Base-by-base conservation (phyloP, 192 early-diverging fungal genomes). In the Coemansia sp. region DNA sequence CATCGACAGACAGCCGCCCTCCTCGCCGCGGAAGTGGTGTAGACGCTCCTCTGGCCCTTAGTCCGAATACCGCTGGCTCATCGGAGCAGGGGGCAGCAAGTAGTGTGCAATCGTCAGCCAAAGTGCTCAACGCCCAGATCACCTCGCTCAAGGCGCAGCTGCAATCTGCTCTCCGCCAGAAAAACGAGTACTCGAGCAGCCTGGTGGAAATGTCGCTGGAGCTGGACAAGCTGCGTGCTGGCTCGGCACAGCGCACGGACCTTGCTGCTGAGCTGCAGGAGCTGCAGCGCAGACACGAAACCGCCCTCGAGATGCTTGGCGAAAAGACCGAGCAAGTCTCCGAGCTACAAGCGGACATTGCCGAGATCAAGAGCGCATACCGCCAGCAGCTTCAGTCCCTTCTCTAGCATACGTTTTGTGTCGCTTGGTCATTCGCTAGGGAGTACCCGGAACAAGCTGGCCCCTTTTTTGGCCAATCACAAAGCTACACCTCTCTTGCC, bases 241-340 rank as follows among this genome's bases (percentile, higher is more conserved):
- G 71, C 28, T 60, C 71, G 10, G 45, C 72, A 16, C 65, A 48
- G 64, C 74, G 34, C 18, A 37, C 18, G 21, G 38, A 43, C 13
- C 37, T 84, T 18, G 85, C 87, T 45, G 61, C 66, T 11, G 88
- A 93, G 60, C 67, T 85, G 16, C 65, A 69, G 8, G 77, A 86
- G 41, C 73, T 95, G 33, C 84, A 88, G 63, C 83, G 72, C 62
- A 77, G 86, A 61, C 86, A 83, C 53, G 65, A 59, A 26, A 73
- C 92, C 5, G 88, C 90, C n/a, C 79, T 96, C 11, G 94, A 93
- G 68, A 79, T 96, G 75, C 73, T 96, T 37, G 94, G 94, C 21
- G 94, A 96, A 72, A 89, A 90, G 68, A 93, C 92, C 33, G 94
- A 96, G 70, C 84, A 88, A 61, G 91, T 93, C 13, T 79, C 89